phyloP scores from a whole-genome alignment of 495 filamentous ascomycete species.

The Apiosordaria backusii region DNA sequence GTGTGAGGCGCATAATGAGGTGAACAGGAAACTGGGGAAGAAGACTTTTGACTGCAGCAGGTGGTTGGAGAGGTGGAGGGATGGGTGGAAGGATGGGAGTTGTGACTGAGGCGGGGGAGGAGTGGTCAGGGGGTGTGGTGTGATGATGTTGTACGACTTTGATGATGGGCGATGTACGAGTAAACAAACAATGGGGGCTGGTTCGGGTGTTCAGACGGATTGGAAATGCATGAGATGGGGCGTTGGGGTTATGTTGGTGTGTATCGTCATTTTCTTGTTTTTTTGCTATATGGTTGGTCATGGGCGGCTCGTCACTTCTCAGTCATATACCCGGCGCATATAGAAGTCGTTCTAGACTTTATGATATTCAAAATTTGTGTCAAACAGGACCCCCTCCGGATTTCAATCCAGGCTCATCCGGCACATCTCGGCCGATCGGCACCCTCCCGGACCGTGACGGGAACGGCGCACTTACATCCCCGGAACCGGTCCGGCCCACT shows the following conservation, averaged over 20 bases:
- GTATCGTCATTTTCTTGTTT: background rate
- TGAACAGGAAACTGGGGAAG: conserved; percentile 93
- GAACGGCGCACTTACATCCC: background rate
- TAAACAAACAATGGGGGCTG: background rate
- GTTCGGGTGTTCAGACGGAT: background rate
- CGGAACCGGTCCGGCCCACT: background rate
- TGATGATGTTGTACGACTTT: no score
- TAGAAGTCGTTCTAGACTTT: background rate
- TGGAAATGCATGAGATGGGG: background rate
- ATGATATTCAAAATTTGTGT: background rate
- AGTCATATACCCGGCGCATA: background rate
- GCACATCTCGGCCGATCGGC: background rate
- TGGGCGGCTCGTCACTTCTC: background rate
- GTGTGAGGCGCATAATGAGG: conserved; percentile 96
- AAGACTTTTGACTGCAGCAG: conserved; percentile 81
- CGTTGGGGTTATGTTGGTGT: background rate
- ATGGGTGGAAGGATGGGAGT: conserved; percentile 85
- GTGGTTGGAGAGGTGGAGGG: conserved; percentile 94
- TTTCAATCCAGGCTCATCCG: background rate
- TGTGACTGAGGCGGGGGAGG: conserved; percentile 42
- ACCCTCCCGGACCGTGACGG: background rate
- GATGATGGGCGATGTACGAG: background rate
- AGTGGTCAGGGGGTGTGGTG: background rate
- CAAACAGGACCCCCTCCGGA: background rate
- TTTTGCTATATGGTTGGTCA: background rate